Evolutionary conservation across 805 yeast genomes (phyloP).

Genomic region (Nakazawaea ambrosiae): DNA sequence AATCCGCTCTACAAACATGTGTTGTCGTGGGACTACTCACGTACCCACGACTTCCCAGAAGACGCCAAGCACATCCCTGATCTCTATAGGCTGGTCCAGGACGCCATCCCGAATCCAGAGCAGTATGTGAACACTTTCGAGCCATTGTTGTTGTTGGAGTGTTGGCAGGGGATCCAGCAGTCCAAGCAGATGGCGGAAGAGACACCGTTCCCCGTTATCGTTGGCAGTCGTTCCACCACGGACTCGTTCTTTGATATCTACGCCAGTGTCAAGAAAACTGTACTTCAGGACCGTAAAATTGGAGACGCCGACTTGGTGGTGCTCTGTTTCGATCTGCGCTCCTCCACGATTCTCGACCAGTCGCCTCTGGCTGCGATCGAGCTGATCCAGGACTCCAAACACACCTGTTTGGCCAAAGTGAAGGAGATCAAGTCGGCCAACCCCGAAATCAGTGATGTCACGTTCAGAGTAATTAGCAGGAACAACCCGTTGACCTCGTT

Average conservation of each 20-base stretch:
- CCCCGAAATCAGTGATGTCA: constrained; percentile 66
- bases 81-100: constrained; percentile 41
- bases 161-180: constrained; percentile 86
- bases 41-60: constrained; percentile 51
- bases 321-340: constrained; percentile 44
- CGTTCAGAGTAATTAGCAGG: constrained; percentile 57
- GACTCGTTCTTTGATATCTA: constrained; percentile 86
- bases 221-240: constrained; percentile 77
- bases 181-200: constrained; percentile 57
- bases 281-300: constrained; percentile 43
- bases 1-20: constrained; percentile 66
- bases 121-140: constrained; percentile 67
- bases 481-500: constrained; percentile 42
- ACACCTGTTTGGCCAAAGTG: constrained; percentile 69
- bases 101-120: constrained; percentile 46
- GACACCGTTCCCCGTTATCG: constrained; percentile 54
- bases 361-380: constrained; percentile 23
- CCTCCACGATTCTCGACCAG: constrained; percentile 17
- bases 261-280: constrained; percentile 54
- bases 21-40: constrained; percentile 70
- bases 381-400: constrained; percentile 23
- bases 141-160: constrained; percentile 80
- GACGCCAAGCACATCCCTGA: constrained; percentile 24
- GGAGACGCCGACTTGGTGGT: constrained; percentile 74
- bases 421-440: constrained; percentile 61